A percentile compares a stretch with the other conserved stretches of the same genome.
phyloP scores from a whole-genome alignment of 768 basidiomycete species.

The Lyophyllum atratum region DNA sequence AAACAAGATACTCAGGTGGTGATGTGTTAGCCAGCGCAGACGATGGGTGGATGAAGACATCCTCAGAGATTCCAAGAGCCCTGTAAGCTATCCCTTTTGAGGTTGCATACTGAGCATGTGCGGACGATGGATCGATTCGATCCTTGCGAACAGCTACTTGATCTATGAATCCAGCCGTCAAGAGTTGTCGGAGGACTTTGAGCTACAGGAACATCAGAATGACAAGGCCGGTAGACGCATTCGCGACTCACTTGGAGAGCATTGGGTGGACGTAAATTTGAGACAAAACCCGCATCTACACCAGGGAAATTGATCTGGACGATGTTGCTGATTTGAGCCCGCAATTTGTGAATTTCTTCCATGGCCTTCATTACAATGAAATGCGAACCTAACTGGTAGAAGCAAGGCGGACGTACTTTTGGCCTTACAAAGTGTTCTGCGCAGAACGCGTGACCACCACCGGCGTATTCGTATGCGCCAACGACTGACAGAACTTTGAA shows the following conservation, averaged over 20 bases:
- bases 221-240: neutral
- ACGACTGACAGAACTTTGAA: constrained; percentile 91
- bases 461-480: constrained; percentile 93
- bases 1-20: constrained; percentile 89
- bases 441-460: constrained; percentile 82
- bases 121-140: constrained; percentile 56
- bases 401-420: constrained; percentile 56
- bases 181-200: constrained; percentile 85
- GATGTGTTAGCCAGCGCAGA: constrained; percentile 68
- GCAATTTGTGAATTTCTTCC: constrained; percentile 97
- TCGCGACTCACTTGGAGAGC: constrained; percentile 63
- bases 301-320: constrained; percentile 78
- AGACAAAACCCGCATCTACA: constrained; percentile 57
- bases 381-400: neutral
- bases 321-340: constrained; percentile 85
- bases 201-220: constrained; percentile 50
- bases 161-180: constrained; percentile 91
- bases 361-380: constrained; percentile 64
- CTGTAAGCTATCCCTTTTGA: constrained; percentile 82
- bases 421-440: constrained; percentile 84
- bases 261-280: constrained; percentile 73
- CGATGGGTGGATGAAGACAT: constrained; percentile 91
- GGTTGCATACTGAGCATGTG: constrained; percentile 71
- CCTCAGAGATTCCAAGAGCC: constrained; percentile 77
- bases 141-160: constrained; percentile 94